phyloP scores from a whole-genome alignment of 768 basidiomycete species.

The Pleurotus platypus region DNA sequence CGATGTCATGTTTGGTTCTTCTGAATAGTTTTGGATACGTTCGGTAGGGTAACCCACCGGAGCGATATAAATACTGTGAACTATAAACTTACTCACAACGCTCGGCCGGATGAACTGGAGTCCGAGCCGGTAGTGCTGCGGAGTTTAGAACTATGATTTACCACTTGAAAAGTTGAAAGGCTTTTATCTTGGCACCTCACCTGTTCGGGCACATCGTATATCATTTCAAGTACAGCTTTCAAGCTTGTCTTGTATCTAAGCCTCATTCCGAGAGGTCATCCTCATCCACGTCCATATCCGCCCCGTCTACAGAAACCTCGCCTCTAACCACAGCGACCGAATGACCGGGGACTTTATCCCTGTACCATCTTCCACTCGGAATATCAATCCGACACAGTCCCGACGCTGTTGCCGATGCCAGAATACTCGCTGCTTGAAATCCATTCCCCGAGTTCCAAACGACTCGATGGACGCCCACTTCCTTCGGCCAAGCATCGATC shows the following conservation, averaged over 20 bases:
- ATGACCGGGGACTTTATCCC: conserved; percentile 62
- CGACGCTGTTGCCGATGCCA: conserved; percentile 79
- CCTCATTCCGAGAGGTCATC: conserved; percentile 3
- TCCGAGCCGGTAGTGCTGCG: neutral
- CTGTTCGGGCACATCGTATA: too few relatives aligned
- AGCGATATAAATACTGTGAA: neutral
- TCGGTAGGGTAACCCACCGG: neutral
- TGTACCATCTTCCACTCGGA: conserved; percentile 71
- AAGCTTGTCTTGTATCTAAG: neutral
- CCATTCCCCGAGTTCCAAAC: conserved; percentile 82
- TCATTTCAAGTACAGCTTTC: neutral
- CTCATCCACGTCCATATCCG: conserved; percentile 38
- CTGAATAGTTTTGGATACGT: neutral
- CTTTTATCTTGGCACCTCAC: too few relatives aligned
- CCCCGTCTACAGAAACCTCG: conserved; percentile 39
- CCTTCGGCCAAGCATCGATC: conserved; percentile 74
- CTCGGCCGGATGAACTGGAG: neutral
- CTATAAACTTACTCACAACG: too few relatives aligned
- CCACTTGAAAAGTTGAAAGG: neutral
- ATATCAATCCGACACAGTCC: conserved; percentile 87
- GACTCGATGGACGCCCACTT: conserved; percentile 75
- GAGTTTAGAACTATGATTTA: neutral
- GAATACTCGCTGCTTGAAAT: conserved; percentile 47
- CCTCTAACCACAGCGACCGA: conserved; percentile 58
- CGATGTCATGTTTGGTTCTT: neutral